These are phyloP conservation scores for Heterobasidion occidentale DNA, from an alignment of 1,284 basidiomycete genomes.

Conservation along the genomic window DNA sequence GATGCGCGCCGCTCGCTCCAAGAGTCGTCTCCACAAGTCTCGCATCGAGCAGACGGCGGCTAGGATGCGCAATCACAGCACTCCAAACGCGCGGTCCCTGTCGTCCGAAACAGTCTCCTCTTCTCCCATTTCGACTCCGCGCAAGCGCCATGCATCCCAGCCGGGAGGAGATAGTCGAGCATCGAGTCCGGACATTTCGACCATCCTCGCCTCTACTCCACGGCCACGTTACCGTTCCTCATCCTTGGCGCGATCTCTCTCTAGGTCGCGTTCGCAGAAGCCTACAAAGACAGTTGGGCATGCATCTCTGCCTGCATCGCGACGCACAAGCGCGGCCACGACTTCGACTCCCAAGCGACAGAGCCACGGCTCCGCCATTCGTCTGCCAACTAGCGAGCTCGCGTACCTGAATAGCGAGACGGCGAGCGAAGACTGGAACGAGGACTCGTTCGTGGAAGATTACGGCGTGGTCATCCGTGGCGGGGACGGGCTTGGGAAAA, in stretches of 20 bases:
- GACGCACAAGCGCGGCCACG: constrained; percentile 4
- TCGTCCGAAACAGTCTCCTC: background rate
- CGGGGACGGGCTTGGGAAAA: background rate
- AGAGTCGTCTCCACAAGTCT: constrained; percentile 22
- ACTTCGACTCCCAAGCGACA: constrained; percentile 2
- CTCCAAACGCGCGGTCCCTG: background rate
- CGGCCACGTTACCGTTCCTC: no score
- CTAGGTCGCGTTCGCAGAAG: no score
- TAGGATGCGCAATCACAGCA: background rate
- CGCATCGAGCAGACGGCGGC: background rate
- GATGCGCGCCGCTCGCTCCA: constrained; percentile 25
- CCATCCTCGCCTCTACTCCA: no score
- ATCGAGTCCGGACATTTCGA: no score
- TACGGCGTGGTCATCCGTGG: constrained; percentile 18
- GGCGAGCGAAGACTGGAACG: constrained; percentile 17
- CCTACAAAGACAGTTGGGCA: no score
- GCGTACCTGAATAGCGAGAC: background rate
- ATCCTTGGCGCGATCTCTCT: no score
- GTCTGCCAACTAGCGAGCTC: constrained; percentile 8
- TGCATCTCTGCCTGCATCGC: constrained; percentile 7
- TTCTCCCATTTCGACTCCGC: background rate
- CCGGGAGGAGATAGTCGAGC: no score
- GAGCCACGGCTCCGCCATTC: constrained; percentile 1
- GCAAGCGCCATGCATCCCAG: no score
- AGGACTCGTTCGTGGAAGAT: constrained; percentile 21